Conservation (phyloP, 805 yeast species). For the Saturnispora sanitii region DNA sequence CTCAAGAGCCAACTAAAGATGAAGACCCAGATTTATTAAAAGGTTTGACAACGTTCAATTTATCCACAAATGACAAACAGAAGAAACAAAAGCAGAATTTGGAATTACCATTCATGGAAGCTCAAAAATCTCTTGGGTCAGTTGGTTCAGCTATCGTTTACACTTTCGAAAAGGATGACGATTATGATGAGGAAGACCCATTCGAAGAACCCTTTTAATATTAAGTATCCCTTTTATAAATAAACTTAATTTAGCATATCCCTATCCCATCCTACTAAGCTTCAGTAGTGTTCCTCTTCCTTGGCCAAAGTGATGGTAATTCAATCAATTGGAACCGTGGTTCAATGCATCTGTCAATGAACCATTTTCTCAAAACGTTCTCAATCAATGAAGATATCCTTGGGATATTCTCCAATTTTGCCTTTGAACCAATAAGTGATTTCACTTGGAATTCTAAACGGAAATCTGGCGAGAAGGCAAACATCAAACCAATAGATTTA, state of each 20-base stretch:
- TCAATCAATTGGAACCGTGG: conserved; percentile 83
- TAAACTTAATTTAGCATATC: no score
- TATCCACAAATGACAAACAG: conserved; percentile 67
- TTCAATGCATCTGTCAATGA: conserved; percentile 84
- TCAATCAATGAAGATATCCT: conserved; percentile 81
- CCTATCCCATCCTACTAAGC: no score
- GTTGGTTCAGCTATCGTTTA: conserved; percentile 92
- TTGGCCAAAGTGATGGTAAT: conserved; percentile 84
- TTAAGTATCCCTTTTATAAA: background rate
- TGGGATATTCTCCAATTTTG: conserved; percentile 88
- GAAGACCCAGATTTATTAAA: conserved; percentile 42
- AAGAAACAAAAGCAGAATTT: conserved; percentile 73
- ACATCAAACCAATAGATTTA: conserved; percentile 57
- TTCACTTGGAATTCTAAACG: conserved; percentile 80
- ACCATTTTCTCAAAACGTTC: conserved; percentile 74
- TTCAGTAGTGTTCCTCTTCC: conserved; percentile 46
- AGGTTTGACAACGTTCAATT: conserved; percentile 79
- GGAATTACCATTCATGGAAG: conserved; percentile 83
- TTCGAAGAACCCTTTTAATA: conserved; percentile 68
- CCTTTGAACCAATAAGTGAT: conserved; percentile 85
- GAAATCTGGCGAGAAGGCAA: conserved; percentile 88
- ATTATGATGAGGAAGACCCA: conserved; percentile 96
- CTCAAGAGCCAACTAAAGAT: conserved; percentile 12
- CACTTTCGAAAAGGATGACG: conserved; percentile 94
- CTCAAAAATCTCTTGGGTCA: conserved; percentile 58